phyloP scores from a whole-genome alignment of 139 green algal genomes.

The Tetraselmis chui region DNA sequence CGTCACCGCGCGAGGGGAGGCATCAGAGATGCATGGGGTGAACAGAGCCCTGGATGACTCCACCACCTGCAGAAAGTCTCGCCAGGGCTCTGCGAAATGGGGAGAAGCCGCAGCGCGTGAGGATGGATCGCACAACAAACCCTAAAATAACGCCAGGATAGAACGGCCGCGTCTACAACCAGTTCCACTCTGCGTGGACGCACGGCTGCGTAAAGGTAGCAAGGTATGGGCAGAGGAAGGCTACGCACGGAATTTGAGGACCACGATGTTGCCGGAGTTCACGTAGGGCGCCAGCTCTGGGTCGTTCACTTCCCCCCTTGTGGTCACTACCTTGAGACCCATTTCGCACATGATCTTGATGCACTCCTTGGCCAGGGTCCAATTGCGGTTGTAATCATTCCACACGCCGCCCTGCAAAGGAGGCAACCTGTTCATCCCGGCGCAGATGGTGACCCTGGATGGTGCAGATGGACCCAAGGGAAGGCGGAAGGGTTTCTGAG shows the following conservation, averaged over 20 bases:
- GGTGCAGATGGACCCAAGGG: too few relatives aligned
- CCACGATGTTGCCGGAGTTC: neutral
- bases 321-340: conserved; percentile 12
- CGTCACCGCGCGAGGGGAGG: conserved; percentile 20
- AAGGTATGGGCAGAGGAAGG: neutral
- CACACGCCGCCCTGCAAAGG: conserved; percentile 26
- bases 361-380: conserved; percentile 23
- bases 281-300: conserved; percentile 10
- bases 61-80: conserved; percentile 18
- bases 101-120: neutral
- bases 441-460: too few relatives aligned
- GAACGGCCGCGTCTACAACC: neutral
- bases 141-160: neutral
- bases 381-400: conserved; percentile 32
- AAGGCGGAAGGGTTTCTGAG: too few relatives aligned
- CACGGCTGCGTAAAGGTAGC: neutral
- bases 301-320: neutral
- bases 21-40: conserved; percentile 21
- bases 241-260: neutral
- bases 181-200: neutral
- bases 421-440: too few relatives aligned
- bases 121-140: neutral
- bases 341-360: conserved; percentile 10
- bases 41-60: conserved; percentile 12
- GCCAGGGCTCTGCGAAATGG: conserved; percentile 11